Conservation (phyloP, 345 rosid species). For the Cardamine occulta region DNA sequence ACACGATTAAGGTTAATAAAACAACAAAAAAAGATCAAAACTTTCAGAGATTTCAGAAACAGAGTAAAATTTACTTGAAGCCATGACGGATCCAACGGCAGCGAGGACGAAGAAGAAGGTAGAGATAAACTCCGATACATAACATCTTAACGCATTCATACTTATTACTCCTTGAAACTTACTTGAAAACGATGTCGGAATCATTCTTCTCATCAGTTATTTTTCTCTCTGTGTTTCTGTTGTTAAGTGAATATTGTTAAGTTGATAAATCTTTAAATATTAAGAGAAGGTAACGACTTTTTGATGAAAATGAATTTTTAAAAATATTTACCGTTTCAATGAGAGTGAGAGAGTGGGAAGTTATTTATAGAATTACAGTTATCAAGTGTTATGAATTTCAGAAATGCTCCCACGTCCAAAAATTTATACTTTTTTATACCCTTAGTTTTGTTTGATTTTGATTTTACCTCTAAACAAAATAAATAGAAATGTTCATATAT, state of each 20-base stretch:
- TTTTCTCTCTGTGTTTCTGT: conserved; percentile 6
- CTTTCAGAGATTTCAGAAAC: not conserved
- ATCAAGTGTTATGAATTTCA: not conserved
- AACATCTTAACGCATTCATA: conserved; percentile 62
- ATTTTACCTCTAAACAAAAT: not conserved
- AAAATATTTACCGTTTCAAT: conserved; percentile 27
- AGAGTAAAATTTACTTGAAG: conserved; percentile 54
- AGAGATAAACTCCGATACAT: conserved; percentile 88
- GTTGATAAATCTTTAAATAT: conserved; percentile 34
- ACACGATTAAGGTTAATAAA: not conserved
- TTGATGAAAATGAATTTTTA: not conserved
- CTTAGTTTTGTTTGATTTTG: not conserved
- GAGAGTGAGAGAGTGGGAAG: conserved; percentile 37
- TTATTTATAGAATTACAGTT: conserved; percentile 32
- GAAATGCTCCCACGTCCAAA: not conserved
- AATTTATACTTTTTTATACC: not conserved
- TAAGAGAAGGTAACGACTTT: conserved; percentile 30
- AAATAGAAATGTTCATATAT: conserved; percentile 7
- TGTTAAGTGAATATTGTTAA: not conserved
- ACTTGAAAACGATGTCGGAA: conserved; percentile 46
- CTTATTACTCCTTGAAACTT: conserved; percentile 40
- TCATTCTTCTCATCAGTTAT: conserved; percentile 50
- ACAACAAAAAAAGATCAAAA: not conserved
- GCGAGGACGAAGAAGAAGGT: conserved; percentile 84
- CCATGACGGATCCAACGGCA: conserved; percentile 85